These are phyloP conservation scores for Stemphylium vesicarium DNA, from an alignment of 2,329 filamentous ascomycete genomes.

Conservation along the genomic window DNA sequence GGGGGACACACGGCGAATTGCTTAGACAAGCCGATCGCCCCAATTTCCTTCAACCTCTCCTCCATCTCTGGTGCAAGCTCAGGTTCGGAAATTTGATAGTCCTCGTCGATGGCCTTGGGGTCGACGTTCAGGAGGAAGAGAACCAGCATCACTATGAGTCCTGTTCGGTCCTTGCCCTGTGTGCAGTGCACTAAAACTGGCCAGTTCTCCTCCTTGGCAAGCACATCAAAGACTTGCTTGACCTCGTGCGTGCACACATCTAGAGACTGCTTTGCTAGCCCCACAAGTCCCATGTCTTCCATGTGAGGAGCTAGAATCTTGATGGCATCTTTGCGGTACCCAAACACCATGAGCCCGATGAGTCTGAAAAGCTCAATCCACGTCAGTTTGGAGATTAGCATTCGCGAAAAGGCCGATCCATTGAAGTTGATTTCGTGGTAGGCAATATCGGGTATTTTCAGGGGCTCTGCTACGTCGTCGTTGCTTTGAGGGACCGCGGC, in stretches of 20 bases:
- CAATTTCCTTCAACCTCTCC: constrained; percentile 70
- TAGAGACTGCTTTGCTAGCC: constrained; percentile 72
- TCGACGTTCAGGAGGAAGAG: constrained; percentile 69
- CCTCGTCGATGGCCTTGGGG: constrained; percentile 66
- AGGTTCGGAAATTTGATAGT: constrained; percentile 72
- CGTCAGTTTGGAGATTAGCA: constrained; percentile 70
- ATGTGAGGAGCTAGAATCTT: constrained; percentile 73
- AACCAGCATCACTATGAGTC: constrained; percentile 71
- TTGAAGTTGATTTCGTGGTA: constrained; percentile 77
- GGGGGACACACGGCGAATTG: constrained; percentile 69
- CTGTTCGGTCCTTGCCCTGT: constrained; percentile 86
- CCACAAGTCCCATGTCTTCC: constrained; percentile 72
- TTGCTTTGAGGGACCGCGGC: constrained; percentile 57
- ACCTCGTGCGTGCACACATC: constrained; percentile 71
- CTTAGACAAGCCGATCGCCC: constrained; percentile 71
- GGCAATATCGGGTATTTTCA: constrained; percentile 67
- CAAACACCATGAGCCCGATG: constrained; percentile 66
- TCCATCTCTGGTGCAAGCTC: constrained; percentile 68
- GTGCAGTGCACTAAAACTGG: constrained; percentile 82
- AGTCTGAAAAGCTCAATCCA: constrained; percentile 71
- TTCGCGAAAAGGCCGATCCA: constrained; percentile 71
- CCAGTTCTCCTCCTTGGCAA: constrained; percentile 58
- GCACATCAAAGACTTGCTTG: constrained; percentile 58
- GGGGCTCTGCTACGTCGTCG: constrained; percentile 59
- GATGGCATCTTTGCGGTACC: constrained; percentile 73